Evolutionary conservation across 2,329 filamentous ascomycete genomes (phyloP).

Genomic region (Ceratocystis destructans): DNA sequence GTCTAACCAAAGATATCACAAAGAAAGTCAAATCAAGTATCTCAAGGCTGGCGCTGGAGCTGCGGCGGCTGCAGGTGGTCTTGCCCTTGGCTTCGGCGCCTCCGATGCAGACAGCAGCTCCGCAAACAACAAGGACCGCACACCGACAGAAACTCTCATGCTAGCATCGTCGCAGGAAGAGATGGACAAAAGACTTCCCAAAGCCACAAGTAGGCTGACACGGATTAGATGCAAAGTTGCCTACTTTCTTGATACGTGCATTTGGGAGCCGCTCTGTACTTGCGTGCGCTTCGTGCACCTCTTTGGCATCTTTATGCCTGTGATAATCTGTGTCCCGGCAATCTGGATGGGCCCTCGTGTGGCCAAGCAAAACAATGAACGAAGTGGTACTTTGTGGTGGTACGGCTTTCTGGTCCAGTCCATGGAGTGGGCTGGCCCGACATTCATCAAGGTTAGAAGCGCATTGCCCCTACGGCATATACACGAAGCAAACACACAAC

Average conservation of each 20-base stretch:
- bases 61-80: not conserved
- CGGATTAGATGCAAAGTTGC: constrained; percentile 46
- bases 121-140: constrained; percentile 7
- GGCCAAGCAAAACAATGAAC: constrained; percentile 55
- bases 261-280: constrained; percentile 80
- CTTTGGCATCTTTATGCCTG: constrained; percentile 77
- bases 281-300: constrained; percentile 79
- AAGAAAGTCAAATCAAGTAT: not conserved
- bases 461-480: not conserved
- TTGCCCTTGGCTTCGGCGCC: not conserved
- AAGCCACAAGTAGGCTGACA: constrained; percentile 45
- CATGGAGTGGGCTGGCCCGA: constrained; percentile 88
- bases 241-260: constrained; percentile 54
- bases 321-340: constrained; percentile 63
- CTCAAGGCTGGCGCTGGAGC: constrained; percentile 11
- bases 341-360: constrained; percentile 64
- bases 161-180: constrained; percentile 67
- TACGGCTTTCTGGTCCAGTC: constrained; percentile 72
- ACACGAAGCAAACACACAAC: not conserved
- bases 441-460: constrained; percentile 75
- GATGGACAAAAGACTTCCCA: constrained; percentile 53
- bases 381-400: constrained; percentile 82
- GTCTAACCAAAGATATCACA: not conserved
- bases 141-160: constrained; percentile 58
- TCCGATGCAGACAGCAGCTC: not conserved